Evolutionary conservation across 2,329 filamentous ascomycete species (phyloP).

Genomic region (Curvularia sp.): DNA sequence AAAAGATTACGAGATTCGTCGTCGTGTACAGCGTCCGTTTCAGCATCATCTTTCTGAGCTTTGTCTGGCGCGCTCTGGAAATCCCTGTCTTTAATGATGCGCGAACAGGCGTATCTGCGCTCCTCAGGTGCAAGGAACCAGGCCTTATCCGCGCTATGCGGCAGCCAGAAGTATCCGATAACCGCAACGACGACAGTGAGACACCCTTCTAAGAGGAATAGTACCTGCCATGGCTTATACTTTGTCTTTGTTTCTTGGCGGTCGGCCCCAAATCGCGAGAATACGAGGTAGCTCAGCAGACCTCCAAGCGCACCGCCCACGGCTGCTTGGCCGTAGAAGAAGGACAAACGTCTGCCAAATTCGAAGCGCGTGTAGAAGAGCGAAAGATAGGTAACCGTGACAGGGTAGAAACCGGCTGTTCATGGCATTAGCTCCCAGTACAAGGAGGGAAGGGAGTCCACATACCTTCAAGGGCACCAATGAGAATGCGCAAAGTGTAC

Average conservation of each 20-base stretch:
- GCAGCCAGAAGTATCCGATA: slow-evolving; percentile 59
- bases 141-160: slow-evolving; percentile 57
- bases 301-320: slow-evolving; percentile 65
- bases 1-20: slow-evolving; percentile 45
- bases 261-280: slow-evolving; percentile 50
- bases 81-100: slow-evolving; percentile 52
- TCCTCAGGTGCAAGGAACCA: slow-evolving; percentile 60
- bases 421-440: slow-evolving; percentile 27
- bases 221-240: slow-evolving; percentile 60
- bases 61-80: slow-evolving; percentile 27
- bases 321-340: slow-evolving; percentile 65
- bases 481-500: slow-evolving; percentile 54
- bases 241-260: slow-evolving; percentile 19
- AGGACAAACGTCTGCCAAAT: slow-evolving; percentile 60
- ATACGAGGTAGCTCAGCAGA: slow-evolving; percentile 59
- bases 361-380: slow-evolving; percentile 66
- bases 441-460: background rate
- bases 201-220: slow-evolving; percentile 59
- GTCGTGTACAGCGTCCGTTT: slow-evolving; percentile 30
- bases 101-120: slow-evolving; percentile 55
- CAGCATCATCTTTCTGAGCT: slow-evolving; percentile 21
- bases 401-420: slow-evolving; percentile 65
- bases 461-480: slow-evolving; percentile 57
- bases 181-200: slow-evolving; percentile 57
- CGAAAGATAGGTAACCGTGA: slow-evolving; percentile 64